Base-by-base conservation (phyloP, 2,329 filamentous ascomycete genomes). In the Intubia oerlemansii region DNA sequence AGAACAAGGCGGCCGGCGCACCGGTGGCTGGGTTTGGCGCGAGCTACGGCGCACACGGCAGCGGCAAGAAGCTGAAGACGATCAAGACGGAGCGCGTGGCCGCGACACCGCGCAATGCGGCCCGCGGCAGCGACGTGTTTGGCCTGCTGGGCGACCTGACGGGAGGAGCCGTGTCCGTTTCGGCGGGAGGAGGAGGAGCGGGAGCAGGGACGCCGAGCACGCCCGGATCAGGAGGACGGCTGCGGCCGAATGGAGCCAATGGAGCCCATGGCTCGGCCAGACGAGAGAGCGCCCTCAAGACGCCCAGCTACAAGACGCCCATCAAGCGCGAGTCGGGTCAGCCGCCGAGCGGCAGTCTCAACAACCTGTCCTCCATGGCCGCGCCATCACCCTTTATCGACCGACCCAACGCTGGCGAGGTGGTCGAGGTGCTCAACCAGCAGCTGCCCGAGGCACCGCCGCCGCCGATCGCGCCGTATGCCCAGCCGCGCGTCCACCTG, bases 301-400 rank as follows among this genome's bases (percentile, higher is more conserved):
- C 52, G 5, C 49, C 59, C 6, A 42, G 27, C 36, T 53, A 18
- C 52, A 54, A 12, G 49, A 50, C 8, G 50, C 25, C 42, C 50
- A 12, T 42, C 54, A 37, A 50, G 47, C 13, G 3, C 22, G 19
- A 12, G 17, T 21, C 19, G 8, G 19, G 19, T 8, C 25, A 9
- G 17, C 14, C 8, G 23, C 18, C 4, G 57, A 67, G 13, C 57
- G n/a, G n/a, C n/a, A n/a, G n/a, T n/a, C n/a, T n/a, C n/a, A n/a
- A n/a, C n/a, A n/a, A n/a, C n/a, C n/a, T n/a, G n/a, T n/a, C n/a
- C n/a, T n/a, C n/a, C n/a, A n/a, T n/a, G n/a, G n/a, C n/a, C n/a
- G n/a, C n/a, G n/a, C n/a, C n/a, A n/a, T n/a, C n/a, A n/a, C n/a
- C 71, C 5, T 95, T 95, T 45, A 61, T 67, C 29, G 70, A 84